Evolutionary conservation across 2,329 filamentous ascomycete species (phyloP), one percentile per base, ranked within the genome.

Genomic region (Fonsecaea pedrosoi): DNA sequence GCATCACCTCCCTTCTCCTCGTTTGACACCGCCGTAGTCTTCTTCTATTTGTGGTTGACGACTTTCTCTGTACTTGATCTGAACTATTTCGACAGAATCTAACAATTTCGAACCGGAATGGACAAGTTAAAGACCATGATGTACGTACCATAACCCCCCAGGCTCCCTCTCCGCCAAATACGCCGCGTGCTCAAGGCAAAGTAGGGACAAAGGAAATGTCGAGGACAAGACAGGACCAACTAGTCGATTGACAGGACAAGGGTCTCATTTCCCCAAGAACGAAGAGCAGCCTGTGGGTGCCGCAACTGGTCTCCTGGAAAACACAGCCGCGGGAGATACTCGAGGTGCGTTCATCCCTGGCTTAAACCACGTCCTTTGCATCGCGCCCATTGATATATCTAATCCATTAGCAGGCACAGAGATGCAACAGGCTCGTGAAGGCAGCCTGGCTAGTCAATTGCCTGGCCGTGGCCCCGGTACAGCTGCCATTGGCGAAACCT

Each of bases 81-180:
- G n/a, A 35, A 42, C 42, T n/a, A 38, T 34, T 9, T 50, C 18
- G 48, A 38, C 35, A 54, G 8, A 5, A n/a, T 48, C 34, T 38
- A 53, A 34, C 38, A 61, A 8, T 18, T 34, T 2, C 35, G 9
- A 25, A 34, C 13, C 59, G 64, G 61, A 50, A 72, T 72, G 71
- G 69, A 71, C 50, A 75, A 76, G 50, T 68, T 74, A 21, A 77
- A 77, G 65, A 71, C 73, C 55, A 65, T 76, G 48, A 69, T 76
- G 78, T 80, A 73, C 62, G 66, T 32, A 56, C 54, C 10, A 6
- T 53, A 25, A 48, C 18, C 21, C 10, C 3, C 50, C 12, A 15
- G 13, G 4, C 35, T 40, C n/a, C 18, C 53, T 30, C 30, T 25
- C 60, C 55, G 35, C 66, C 56, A 30, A 18, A 40, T 1, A 48